Percentiles rank a stretch among this genome's conserved stretches.
Conservation (phyloP, 1,284 basidiomycete genomes). For the Cutaneotrichosporon arboriforme region DNA sequence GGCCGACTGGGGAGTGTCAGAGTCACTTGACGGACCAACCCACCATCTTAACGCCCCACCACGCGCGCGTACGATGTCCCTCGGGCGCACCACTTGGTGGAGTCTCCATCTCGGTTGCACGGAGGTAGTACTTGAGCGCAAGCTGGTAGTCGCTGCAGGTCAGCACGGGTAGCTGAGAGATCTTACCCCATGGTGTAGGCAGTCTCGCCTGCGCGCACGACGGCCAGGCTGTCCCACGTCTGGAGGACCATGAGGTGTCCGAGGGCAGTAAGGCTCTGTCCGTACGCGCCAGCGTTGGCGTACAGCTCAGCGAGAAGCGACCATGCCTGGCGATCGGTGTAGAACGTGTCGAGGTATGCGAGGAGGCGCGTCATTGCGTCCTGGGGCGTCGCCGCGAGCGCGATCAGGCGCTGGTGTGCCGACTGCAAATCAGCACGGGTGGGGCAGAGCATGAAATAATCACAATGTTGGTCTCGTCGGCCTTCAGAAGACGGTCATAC, state of each 20-base stretch:
- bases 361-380: constrained; percentile 70
- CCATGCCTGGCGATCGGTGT: constrained; percentile 89
- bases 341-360: constrained; percentile 82
- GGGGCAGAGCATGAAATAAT: constrained; percentile 32
- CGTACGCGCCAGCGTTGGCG: constrained; percentile 65
- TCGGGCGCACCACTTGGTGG: constrained; percentile 49
- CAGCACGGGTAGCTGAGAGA: too few relatives aligned
- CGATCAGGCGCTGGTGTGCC: constrained; percentile 76
- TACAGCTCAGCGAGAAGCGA: constrained; percentile 88
- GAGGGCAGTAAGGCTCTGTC: constrained; percentile 30
- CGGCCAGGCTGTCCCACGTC: constrained; percentile 37
- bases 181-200: constrained; percentile 43
- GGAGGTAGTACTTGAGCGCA: constrained; percentile 74
- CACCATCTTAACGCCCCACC: constrained; percentile 81
- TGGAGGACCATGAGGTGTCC: constrained; percentile 40
- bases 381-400: constrained; percentile 53
- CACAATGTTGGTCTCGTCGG: constrained; percentile 72
- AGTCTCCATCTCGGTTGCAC: constrained; percentile 75
- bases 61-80: constrained; percentile 52
- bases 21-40: constrained; percentile 32
- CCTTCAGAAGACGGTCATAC: constrained; percentile 60
- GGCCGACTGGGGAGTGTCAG: constrained; percentile 53
- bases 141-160: constrained; percentile 59
- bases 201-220: constrained; percentile 38
- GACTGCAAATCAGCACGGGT: constrained; percentile 53